These are phyloP conservation scores for Suillus clintonianus DNA, from an alignment of 768 basidiomycete genomes.

Conservation along the genomic window DNA sequence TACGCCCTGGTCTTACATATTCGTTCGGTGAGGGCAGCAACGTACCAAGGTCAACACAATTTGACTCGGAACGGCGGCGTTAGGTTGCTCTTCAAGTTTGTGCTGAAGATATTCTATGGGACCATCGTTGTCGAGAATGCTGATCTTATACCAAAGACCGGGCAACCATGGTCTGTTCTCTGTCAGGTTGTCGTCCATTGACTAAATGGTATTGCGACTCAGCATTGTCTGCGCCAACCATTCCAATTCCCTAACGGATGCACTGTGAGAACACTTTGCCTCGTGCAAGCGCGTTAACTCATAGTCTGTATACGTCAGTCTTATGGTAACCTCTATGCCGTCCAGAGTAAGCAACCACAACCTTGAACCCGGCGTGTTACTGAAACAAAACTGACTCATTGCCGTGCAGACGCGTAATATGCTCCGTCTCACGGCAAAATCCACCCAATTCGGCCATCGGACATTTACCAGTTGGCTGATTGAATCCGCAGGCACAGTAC, in stretches of 20 bases:
- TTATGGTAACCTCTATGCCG: slow-evolving; percentile 76
- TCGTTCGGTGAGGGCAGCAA: slow-evolving; percentile 55
- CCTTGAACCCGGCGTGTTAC: background rate
- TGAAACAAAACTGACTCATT: slow-evolving; percentile 2
- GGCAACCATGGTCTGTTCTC: slow-evolving; percentile 63
- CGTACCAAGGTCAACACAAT: background rate
- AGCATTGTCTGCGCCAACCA: slow-evolving; percentile 89
- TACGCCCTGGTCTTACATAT: slow-evolving; percentile 63
- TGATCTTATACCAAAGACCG: slow-evolving; percentile 68
- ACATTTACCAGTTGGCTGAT: slow-evolving; percentile 93
- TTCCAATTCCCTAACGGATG: slow-evolving; percentile 84
- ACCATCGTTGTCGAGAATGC: slow-evolving; percentile 83
- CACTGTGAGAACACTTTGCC: slow-evolving; percentile 55
- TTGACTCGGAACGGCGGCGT: background rate
- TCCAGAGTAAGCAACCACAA: slow-evolving; percentile 46
- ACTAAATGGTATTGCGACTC: slow-evolving; percentile 3
- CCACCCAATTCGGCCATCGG: slow-evolving; percentile 78
- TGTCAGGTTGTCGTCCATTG: background rate
- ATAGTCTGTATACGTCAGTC: slow-evolving; percentile 36
- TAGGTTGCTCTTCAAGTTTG: slow-evolving; percentile 75
- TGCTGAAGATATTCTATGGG: slow-evolving; percentile 90
- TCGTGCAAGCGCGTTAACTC: background rate
- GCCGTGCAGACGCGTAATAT: slow-evolving; percentile 66
- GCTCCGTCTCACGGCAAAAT: slow-evolving; percentile 84
- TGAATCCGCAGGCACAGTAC: slow-evolving; percentile 84